These are phyloP conservation scores for Anthracocystis walkeri DNA, from an alignment of 1,284 basidiomycete genomes.

Conservation along the genomic window DNA sequence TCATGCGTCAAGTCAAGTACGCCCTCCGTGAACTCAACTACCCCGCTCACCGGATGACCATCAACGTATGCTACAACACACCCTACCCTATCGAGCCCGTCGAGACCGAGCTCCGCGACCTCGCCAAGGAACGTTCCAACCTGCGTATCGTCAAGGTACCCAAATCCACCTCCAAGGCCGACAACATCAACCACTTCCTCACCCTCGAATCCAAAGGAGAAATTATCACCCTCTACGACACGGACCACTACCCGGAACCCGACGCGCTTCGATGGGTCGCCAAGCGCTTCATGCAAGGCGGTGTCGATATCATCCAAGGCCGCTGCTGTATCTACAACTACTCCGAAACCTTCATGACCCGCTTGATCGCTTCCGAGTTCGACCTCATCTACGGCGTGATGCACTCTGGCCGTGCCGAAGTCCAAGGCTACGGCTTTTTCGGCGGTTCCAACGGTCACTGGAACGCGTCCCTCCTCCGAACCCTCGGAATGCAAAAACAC, in stretches of 20 bases:
- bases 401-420: constrained; percentile 59
- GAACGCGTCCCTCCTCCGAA: constrained; percentile 60
- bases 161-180: constrained; percentile 60
- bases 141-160: constrained; percentile 58
- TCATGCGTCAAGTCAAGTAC: constrained; percentile 61
- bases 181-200: constrained; percentile 64
- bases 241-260: constrained; percentile 60
- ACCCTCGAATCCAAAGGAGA: constrained; percentile 53
- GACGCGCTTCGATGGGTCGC: constrained; percentile 61
- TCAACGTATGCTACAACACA: constrained; percentile 65
- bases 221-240: constrained; percentile 61
- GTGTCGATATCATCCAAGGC: constrained; percentile 64
- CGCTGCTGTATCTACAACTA: constrained; percentile 64
- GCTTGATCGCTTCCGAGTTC: constrained; percentile 59
- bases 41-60: constrained; percentile 48
- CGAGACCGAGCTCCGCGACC: constrained; percentile 46
- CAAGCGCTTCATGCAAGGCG: constrained; percentile 56
- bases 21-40: constrained; percentile 59
- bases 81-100: constrained; percentile 57
- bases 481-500: constrained; percentile 58
- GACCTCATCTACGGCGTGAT: constrained; percentile 63
- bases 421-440: constrained; percentile 61
- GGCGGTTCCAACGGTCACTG: constrained; percentile 65
- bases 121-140: constrained; percentile 48
- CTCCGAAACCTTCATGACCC: constrained; percentile 51